Percentiles rank a stretch among this genome's conserved stretches.
Conservation (phyloP, 2,329 filamentous ascomycete species). For the Colletotrichum agaves region DNA sequence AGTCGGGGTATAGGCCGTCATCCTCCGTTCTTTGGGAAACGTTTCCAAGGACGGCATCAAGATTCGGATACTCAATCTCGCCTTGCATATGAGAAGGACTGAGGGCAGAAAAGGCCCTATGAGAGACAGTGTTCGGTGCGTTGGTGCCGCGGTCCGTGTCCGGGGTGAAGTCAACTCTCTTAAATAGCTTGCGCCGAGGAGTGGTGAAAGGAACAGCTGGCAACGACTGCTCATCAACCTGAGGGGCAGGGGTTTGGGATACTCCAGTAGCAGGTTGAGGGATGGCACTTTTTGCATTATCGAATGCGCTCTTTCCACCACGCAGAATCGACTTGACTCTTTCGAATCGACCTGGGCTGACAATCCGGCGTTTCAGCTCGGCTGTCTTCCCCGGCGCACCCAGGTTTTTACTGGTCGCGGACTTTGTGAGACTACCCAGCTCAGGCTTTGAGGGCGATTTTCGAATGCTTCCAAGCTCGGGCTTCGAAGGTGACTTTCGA, state of each 20-base stretch:
- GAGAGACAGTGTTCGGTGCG: slow-evolving; percentile 49
- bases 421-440: slow-evolving; percentile 57
- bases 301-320: slow-evolving; percentile 49
- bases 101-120: slow-evolving; percentile 63
- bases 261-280: slow-evolving; percentile 53
- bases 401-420: slow-evolving; percentile 61
- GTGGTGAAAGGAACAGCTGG: slow-evolving; percentile 68
- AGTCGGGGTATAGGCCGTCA: slow-evolving; percentile 64
- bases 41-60: slow-evolving; percentile 44
- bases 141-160: slow-evolving; percentile 66
- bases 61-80: slow-evolving; percentile 48
- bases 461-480: slow-evolving; percentile 50
- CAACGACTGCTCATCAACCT: slow-evolving; percentile 61
- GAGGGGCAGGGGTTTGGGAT: slow-evolving; percentile 60
- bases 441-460: slow-evolving; percentile 65
- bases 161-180: slow-evolving; percentile 84
- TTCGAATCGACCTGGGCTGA: slow-evolving; percentile 64
- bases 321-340: slow-evolving; percentile 69
- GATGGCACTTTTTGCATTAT: slow-evolving; percentile 58
- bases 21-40: slow-evolving; percentile 42
- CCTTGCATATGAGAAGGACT: slow-evolving; percentile 44
- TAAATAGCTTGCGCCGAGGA: slow-evolving; percentile 73
- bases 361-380: slow-evolving; percentile 49
- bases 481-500: slow-evolving; percentile 65
- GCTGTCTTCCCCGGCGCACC: slow-evolving; percentile 45